Base-by-base conservation (phyloP, 1,284 basidiomycete species). In the Cryptococcus sp. region DNA sequence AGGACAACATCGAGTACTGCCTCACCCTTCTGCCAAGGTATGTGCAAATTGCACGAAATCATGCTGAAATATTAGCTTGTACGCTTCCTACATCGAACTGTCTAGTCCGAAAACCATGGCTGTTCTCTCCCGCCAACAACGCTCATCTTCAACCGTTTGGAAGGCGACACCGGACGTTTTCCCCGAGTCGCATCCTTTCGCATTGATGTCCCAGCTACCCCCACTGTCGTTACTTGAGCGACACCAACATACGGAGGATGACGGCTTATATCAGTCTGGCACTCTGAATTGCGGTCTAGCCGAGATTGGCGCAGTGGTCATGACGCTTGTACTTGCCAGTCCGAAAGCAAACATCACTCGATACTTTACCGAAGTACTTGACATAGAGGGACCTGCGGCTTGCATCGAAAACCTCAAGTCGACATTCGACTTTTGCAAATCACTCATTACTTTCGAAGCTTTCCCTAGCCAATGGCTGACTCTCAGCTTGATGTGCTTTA, bases 391-490 rank as follows among this genome's bases (percentile, higher is more conserved):
- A 0, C 82, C 82, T 26, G 87, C 89, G n/a, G 85, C 89, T 54
- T 87, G 91, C 54, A 83, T 88, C 10, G 73, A 79, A 5, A 82
- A 93, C 17, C 80, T 98, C 19, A 83, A 83, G 11, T 85, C 88
- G 57, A 86, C 93, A 62, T 96, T 96, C 82, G 86, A 84, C 54
- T 88, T 93, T 23, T 86, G 87, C 3, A 83, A 82, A 2, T 94
- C 92, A 7, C 89, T 97, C 54, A 80, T 98, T 59, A 83, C 87
- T 62, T 90, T 91, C 68, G 88, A 94, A 46, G 90, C 93, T 0
- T 97, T 92, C 82, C 93, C 94, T 0, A 84, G 83, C 62, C 87
- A 87, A 46, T 98, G 95, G 95, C 82, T 98, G 62, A 97, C 95
- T 62, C 85, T 95, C 67, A 92, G 91, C 65, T 87, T 96, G 53